phyloP scores from a whole-genome alignment of 371 early-diverging fungal genomes.

The Apophysomyces variabilis region DNA sequence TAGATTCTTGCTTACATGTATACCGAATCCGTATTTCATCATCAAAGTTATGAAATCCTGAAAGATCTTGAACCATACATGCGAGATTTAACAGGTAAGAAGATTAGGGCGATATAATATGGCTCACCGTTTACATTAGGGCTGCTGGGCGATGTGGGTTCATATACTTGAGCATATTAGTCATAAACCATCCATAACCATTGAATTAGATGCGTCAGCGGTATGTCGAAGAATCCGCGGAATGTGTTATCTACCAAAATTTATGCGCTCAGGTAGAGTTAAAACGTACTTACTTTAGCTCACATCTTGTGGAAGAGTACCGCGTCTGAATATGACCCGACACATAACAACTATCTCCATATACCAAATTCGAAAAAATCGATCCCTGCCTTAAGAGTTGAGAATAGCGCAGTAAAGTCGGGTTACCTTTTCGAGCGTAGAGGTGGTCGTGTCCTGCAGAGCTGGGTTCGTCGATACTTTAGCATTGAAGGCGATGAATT shows the following conservation, averaged over 20 bases:
- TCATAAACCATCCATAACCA: neutral
- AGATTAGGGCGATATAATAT: slow-evolving; percentile 4
- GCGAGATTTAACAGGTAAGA: slow-evolving; percentile 66
- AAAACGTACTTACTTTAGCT: neutral
- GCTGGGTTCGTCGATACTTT: slow-evolving; percentile 79
- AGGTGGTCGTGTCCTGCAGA: slow-evolving; percentile 69
- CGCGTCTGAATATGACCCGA: slow-evolving; percentile 37
- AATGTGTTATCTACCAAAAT: slow-evolving; percentile 36
- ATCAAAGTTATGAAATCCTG: slow-evolving; percentile 74
- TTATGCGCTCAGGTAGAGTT: slow-evolving; percentile 31
- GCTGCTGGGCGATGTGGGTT: slow-evolving; percentile 47
- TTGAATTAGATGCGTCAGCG: slow-evolving; percentile 45
- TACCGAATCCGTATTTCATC: slow-evolving; percentile 75
- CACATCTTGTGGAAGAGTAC: slow-evolving; percentile 20
- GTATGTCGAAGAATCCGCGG: slow-evolving; percentile 43
- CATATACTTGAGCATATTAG: neutral
- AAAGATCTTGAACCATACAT: slow-evolving; percentile 80
- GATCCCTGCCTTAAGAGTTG: slow-evolving; percentile 1
- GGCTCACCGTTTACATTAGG: slow-evolving; percentile 18
- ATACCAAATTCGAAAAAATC: neutral
- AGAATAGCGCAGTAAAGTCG: slow-evolving; percentile 43
- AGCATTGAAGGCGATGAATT: slow-evolving; percentile 69
- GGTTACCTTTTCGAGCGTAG: slow-evolving; percentile 82
- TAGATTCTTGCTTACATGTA: slow-evolving; percentile 74
- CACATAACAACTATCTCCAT: slow-evolving; percentile 17